phyloP scores from a whole-genome alignment of 805 yeast species.

The Nadsonia fulvescens region DNA sequence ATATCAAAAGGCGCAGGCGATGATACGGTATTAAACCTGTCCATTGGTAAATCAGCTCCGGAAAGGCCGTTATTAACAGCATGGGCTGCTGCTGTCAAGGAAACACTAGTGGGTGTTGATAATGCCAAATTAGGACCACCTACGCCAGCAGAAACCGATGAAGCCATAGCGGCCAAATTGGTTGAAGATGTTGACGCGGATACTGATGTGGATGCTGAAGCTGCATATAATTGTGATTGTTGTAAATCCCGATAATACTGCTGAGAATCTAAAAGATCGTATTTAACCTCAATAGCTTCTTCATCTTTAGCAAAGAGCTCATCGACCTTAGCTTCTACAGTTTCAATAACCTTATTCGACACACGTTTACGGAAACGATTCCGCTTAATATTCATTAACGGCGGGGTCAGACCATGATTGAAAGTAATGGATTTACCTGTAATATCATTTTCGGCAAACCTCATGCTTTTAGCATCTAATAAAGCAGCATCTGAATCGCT shows the following conservation, averaged over 20 bases:
- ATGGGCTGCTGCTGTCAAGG: constrained; percentile 13
- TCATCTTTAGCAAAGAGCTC: constrained; percentile 58
- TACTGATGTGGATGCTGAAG: too few relatives aligned
- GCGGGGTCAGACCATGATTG: constrained; percentile 69
- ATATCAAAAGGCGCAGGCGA: constrained; percentile 17
- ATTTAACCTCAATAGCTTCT: constrained; percentile 65
- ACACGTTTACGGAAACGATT: constrained; percentile 56
- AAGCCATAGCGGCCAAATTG: too few relatives aligned
- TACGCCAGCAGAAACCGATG: too few relatives aligned
- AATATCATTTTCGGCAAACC: constrained; percentile 2
- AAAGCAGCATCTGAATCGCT: constrained; percentile 2
- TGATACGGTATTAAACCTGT: constrained; percentile 9
- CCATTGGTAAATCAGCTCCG: constrained; percentile 6
- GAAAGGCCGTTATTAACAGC: constrained; percentile 13
- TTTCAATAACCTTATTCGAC: constrained; percentile 53
- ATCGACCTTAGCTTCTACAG: constrained; percentile 62
- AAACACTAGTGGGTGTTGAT: constrained; percentile 3
- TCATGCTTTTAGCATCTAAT: constrained; percentile 5
- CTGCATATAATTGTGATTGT: constrained; percentile 1
- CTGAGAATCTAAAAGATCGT: constrained; percentile 45
- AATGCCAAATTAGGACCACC: too few relatives aligned
- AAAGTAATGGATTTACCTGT: constrained; percentile 1
- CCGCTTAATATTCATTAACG: constrained; percentile 51
- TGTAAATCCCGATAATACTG: too few relatives aligned
- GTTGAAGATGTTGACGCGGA: too few relatives aligned